Evolutionary conservation across 2,329 filamentous ascomycete genomes (phyloP), one percentile per base, ranked within the genome.

Genomic region (Colletotrichum melonis): DNA sequence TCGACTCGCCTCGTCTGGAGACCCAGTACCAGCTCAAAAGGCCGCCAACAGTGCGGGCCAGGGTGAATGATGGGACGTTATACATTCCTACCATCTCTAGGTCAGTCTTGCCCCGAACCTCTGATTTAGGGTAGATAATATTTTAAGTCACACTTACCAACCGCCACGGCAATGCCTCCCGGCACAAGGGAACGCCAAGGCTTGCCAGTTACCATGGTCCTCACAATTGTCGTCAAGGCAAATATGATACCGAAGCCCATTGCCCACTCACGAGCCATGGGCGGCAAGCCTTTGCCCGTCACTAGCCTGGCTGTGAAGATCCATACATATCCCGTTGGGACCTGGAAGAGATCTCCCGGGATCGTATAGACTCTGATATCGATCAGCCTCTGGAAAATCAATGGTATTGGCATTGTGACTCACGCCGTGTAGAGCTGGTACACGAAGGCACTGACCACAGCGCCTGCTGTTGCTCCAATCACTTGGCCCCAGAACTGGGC

Each of bases 401-500:
- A 35, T 30, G 6, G n/a, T 8, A 24, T 16, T 12, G 22, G 12
- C 12, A 19, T 46, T 3, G 30, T 28, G 11, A 81, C 85, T 76
- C 74, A 88, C 87, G 84, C 79, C 2, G 95, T 96, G 79, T 99
- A 99, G 16, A 98, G 86, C 72, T 92, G 92, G 82, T 99, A 99
- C 3, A 98, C 93, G 3, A 93, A 89, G 0, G 96, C 95, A 73
- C 93, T 96, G 6, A 97, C 89, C 12, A 98, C 88, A 1, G 97
- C 95, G 1, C 97, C 97, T 2, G 94, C 91, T 0, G 94, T 92
- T 46, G 93, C 94, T 5, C 97, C 97, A 66, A 99, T 95, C 24
- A 98, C 90, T 80, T 99, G 97, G 1, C 97, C 97, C 88, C 94
- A 98, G 81, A 99, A 99, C 79, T 99, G 97, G 0, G 97, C 97